Evolutionary conservation across 2,329 filamentous ascomycete species (phyloP), one percentile per base, ranked within the genome.

Genomic region (Chalaropsis thielavioides): DNA sequence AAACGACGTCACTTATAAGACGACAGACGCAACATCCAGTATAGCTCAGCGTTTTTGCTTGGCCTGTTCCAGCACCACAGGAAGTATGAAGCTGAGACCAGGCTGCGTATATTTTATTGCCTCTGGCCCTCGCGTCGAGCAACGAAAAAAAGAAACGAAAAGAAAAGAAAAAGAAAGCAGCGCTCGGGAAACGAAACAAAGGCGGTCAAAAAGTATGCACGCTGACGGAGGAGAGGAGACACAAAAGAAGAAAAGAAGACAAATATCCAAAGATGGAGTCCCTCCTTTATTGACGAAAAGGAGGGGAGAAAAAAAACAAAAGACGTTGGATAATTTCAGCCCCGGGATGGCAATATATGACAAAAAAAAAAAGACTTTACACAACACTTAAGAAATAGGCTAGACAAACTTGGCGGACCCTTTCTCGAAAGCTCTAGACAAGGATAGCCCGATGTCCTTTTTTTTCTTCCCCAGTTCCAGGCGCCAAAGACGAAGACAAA

Each of bases 171-270:
- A 56, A 56, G 49, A 24, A 56, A 31, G 15, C 19, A 35, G 24
- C 49, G 3, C 49, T 56, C 49, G 49, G 22, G 27, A 31, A 31
- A 31, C 49, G 24, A 56, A 31, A 35, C 51, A 56, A 56, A 31
- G 51, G 51, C 51, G 51, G 51, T 56, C 51, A 56, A 56, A 11
- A 56, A 56, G 51, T 17, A 56, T 56, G 51, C 51, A 56, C 51
- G 51, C 51, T 56, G 51, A 56, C 51, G 51, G 17, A 27, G 24
- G 24, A 54, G 49, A 54, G 19, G 51, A 56, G 51, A 31, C 51
- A 56, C 24, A n/a, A 56, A 10, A 56, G 27, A 31, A 56, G 15
- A 17, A 56, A 27, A 56, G 22, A 27, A 56, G 51, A 35, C 51
- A 56, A 35, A 56, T 46, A 46, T 17, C 22, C 22, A 56, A 56